A percentile compares a stretch with the other conserved stretches of the same genome.
Evolutionary conservation across 345 rosid species (phyloP).

Genomic region (Turritis glabra): DNA sequence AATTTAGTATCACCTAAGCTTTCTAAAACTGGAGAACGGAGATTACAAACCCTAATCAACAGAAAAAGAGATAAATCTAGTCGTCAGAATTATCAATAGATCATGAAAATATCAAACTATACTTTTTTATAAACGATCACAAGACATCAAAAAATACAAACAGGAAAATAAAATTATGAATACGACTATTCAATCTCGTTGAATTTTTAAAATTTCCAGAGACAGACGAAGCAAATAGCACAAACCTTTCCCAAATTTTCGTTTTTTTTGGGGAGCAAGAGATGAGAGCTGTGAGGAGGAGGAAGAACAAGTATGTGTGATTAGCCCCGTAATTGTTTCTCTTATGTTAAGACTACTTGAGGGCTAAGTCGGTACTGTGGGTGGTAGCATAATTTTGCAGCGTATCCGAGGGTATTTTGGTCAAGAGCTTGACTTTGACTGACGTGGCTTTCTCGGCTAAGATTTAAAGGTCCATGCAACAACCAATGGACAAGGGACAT

Average conservation of each 20-base stretch:
- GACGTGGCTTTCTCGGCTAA: not conserved
- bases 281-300: not conserved
- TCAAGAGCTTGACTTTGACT: not conserved
- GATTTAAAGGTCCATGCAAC: not conserved
- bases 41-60: constrained; percentile 2
- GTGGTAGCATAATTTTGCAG: constrained; percentile 5
- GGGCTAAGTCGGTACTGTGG: constrained; percentile 20
- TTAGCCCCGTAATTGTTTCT: not conserved
- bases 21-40: not conserved
- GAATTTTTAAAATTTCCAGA: not conserved
- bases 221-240: not conserved
- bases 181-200: not conserved
- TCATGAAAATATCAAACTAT: constrained; percentile 24
- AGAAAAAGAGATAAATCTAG: not conserved
- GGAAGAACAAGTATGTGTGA: not conserved
- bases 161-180: not conserved
- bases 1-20: not conserved
- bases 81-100: constrained; percentile 1
- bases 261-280: not conserved
- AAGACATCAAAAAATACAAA: constrained; percentile 19
- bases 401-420: constrained; percentile 34
- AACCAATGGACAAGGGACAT: not conserved
- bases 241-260: not conserved
- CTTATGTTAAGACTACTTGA: not conserved
- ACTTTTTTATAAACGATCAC: not conserved